Base-by-base conservation (phyloP, 352 stramenopile genomes). In the Phytopythium mirpurense region DNA sequence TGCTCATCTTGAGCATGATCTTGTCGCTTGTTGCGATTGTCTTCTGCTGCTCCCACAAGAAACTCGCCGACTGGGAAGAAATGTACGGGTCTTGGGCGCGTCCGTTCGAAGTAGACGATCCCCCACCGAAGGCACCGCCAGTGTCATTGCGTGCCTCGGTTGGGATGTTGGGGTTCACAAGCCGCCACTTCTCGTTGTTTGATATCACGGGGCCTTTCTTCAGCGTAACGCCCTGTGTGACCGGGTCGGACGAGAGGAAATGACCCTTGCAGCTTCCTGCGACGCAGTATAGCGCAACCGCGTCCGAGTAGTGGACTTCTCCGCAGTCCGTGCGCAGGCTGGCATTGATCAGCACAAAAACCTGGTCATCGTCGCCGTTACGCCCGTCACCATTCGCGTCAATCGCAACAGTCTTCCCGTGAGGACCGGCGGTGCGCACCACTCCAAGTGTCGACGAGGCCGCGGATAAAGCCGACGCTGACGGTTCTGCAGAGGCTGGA, bases 121-220 rank as follows among this genome's bases (percentile, higher is more conserved):
- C 15, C 12, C 19, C 23, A 36, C 32, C 46, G 14, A 31, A 42
- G 5, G 11, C 18, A 19, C n/a, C 21, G 24, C 24, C 19, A 10
- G 35, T 60, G 14, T 70, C 64, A 9, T 63, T 57, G 12, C 59
- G 43, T 11, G 57, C 55, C 18, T 73, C 62, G 1, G 46, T 34
- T 21, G 64, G 60, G 3, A 78, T 74, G 26, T 35, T 62, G 38
- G 81, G 78, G 21, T 90, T 84, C 43, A 88, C 62, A 8, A 95
- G 64, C 16, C 72, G 75, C 75, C 84, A 95, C 38, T 92, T 95
- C 53, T 95, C 84, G 11, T 59, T 71, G 50, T 83, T 88, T 0
- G 78, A 85, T 36, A 95, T 87, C 3, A 89, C 76, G 1, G 82
- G 82, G 0, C 80, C 80, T 43, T 85, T 86, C 59, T 90, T 90